phyloP scores from a whole-genome alignment of 495 filamentous ascomycete species.

The Chaetomium tenue region DNA sequence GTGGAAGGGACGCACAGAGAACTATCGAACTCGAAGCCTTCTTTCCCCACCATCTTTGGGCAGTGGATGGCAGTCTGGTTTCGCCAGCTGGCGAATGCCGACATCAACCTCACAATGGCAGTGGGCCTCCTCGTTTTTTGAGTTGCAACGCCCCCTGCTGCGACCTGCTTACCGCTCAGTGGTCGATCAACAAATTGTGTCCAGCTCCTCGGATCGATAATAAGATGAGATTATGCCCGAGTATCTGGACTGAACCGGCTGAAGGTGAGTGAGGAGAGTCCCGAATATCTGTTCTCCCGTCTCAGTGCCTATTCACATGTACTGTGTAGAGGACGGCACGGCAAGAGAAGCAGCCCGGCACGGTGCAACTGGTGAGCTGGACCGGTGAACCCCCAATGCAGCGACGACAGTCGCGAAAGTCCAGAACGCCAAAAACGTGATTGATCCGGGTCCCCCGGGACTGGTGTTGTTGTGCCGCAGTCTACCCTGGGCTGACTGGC shows the following conservation, averaged over 20 bases:
- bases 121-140: conserved; percentile 24
- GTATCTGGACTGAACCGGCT: neutral
- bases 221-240: conserved; percentile 22
- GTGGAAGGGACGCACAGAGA: conserved; percentile 26
- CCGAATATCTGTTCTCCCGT: too few species aligned
- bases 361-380: neutral
- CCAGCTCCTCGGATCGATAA: conserved; percentile 38
- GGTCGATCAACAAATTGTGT: conserved; percentile 29
- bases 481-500: conserved; percentile 28
- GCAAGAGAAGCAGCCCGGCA: too few species aligned
- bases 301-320: too few species aligned
- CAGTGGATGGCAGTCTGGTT: conserved; percentile 2
- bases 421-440: conserved; percentile 14
- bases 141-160: conserved; percentile 27
- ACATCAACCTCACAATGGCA: conserved; percentile 13
- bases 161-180: conserved; percentile 25
- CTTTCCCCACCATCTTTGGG: conserved; percentile 17
- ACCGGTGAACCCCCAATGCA: neutral
- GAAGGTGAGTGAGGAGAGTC: neutral
- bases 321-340: too few species aligned
- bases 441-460: conserved; percentile 15
- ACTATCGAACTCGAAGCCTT: conserved; percentile 32
- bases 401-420: conserved; percentile 4
- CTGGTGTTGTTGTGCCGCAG: conserved; percentile 27
- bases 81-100: conserved; percentile 10